These are phyloP conservation scores for Bimuria novae-zelandiae DNA, from an alignment of 2,329 filamentous ascomycete genomes.

Conservation along the genomic window DNA sequence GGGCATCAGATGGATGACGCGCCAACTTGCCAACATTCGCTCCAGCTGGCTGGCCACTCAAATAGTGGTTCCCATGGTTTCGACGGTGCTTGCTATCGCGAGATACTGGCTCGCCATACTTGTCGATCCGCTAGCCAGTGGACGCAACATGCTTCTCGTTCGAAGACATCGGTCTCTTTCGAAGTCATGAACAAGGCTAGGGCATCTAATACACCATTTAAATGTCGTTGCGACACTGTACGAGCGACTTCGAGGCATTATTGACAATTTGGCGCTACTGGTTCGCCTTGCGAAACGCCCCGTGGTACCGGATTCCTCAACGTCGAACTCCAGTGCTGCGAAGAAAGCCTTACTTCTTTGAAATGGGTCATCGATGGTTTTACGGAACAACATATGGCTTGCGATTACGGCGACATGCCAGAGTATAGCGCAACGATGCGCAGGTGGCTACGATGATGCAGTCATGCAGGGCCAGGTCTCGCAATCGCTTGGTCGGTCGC, in stretches of 20 bases:
- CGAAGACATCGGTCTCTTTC: neutral
- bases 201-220: no score
- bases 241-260: neutral
- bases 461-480: neutral
- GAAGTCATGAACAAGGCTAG: neutral
- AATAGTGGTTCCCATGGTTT: neutral
- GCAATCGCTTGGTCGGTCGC: neutral
- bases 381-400: neutral
- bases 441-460: neutral
- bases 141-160: neutral
- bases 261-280: neutral
- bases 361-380: neutral
- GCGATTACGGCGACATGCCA: no score
- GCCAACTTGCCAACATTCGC: neutral
- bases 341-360: neutral
- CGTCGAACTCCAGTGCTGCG: neutral
- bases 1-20: neutral
- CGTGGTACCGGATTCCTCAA: constrained; percentile 1
- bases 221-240: neutral
- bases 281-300: neutral
- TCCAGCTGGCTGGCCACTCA: neutral
- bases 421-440: neutral
- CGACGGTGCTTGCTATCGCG: neutral
- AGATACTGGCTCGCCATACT: neutral
- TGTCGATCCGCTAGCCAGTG: neutral